Percentiles rank a stretch among this genome's conserved stretches.
Evolutionary conservation across 768 basidiomycete genomes (phyloP).

Genomic region (Solioccasus polychromus): DNA sequence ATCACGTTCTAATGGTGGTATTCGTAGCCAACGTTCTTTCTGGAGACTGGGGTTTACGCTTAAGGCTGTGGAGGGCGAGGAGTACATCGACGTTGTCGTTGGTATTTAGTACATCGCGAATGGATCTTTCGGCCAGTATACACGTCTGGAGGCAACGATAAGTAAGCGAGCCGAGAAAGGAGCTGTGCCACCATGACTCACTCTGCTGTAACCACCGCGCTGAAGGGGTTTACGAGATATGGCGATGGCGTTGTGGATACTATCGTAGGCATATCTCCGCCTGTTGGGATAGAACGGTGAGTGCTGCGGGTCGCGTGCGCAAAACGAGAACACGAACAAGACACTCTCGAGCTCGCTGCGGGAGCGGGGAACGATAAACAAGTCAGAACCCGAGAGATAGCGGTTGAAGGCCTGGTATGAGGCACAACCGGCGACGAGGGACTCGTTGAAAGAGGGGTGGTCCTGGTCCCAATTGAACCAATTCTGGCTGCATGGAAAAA

Average conservation of each 20-base stretch:
- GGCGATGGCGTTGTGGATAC: slow-evolving; percentile 78
- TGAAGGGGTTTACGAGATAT: slow-evolving; percentile 62
- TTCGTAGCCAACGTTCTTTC: slow-evolving; percentile 13
- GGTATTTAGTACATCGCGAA: slow-evolving; percentile 64
- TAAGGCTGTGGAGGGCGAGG: slow-evolving; percentile 56
- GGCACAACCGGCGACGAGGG: slow-evolving; percentile 73
- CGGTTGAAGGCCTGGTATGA: slow-evolving; percentile 78
- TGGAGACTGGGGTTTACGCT: slow-evolving; percentile 11
- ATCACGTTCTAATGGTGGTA: slow-evolving; percentile 27
- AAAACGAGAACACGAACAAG: slow-evolving; percentile 45
- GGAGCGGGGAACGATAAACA: slow-evolving; percentile 67
- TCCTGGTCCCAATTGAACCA: slow-evolving; percentile 68
- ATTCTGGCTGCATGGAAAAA: slow-evolving; percentile 53
- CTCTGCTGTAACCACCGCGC: slow-evolving; percentile 52
- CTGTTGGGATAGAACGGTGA: slow-evolving; percentile 35
- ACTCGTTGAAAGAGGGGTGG: slow-evolving; percentile 67
- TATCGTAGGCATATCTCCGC: slow-evolving; percentile 72
- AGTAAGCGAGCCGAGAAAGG: background rate
- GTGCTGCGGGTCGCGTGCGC: background rate
- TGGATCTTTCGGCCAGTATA: slow-evolving; percentile 67
- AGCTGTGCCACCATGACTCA: slow-evolving; percentile 27
- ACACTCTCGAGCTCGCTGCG: slow-evolving; percentile 67
- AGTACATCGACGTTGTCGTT: slow-evolving; percentile 65
- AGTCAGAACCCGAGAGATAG: slow-evolving; percentile 66
- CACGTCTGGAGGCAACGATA: slow-evolving; percentile 48